Base-by-base conservation (phyloP, 2,329 filamentous ascomycete genomes). In the Westerdykella aurantiaca region DNA sequence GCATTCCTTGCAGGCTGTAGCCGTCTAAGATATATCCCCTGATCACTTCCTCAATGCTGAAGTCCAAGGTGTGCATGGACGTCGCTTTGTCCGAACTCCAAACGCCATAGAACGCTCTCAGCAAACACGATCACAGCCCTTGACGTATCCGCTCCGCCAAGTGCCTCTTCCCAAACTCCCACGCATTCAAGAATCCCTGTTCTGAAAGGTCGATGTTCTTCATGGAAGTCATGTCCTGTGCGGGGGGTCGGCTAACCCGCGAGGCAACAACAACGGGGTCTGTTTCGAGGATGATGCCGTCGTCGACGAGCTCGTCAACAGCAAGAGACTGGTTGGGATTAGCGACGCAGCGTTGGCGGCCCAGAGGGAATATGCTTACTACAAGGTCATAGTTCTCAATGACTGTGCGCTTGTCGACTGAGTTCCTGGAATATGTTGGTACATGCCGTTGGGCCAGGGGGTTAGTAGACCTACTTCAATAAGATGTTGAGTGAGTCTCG, bases 341-440 rank as follows among this genome's bases (percentile, higher is more conserved):
- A 63, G 60, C 95, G 38, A 6, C 17, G 25, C 16, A 17, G 13
- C 10, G 4, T 22, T 2, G 33, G 10, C 14, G 3, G 13, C 6
- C 22, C 14, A 9, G 13, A 10, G 21, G n/a, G 7, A 13, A 1
- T n/a, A 13, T 33, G 55, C 64, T 29, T 58, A 67, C 63, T 49
- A 96, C 87, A 17, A 97, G 80, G 70, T 97, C 93, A 76, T 97
- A 98, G 79, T 97, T 97, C 72, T 98, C 93, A 63, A 97, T 85
- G 55, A 97, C 89, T 45, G 93, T 97, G 55, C 93, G 85, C 79
- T 96, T 96, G 75, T 98, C 93, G 40, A 94, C 90, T 29, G 88
- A 88, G 78, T 94, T 91, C 71, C 88, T 95, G 55, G 35, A 22
- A 11, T 13, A 14, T 34, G 43, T 58, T 33, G 61, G 57, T 10